Percentiles rank a stretch among this genome's conserved stretches.
These are phyloP conservation scores for Lactifluus rugatus DNA, from an alignment of 768 basidiomycete genomes.

Conservation along the genomic window DNA sequence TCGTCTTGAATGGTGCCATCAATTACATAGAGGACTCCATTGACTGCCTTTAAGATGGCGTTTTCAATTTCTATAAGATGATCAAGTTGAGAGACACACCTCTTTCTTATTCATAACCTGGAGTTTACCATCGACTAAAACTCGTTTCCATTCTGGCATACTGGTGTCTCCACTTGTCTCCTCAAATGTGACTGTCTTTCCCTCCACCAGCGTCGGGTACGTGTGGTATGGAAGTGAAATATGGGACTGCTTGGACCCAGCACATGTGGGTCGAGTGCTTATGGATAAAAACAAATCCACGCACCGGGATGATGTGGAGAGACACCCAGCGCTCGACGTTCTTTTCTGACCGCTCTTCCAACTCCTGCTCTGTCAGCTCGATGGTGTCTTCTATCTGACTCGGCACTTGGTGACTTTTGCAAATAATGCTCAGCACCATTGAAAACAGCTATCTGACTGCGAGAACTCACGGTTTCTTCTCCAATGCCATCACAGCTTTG, in stretches of 20 bases:
- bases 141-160: slow-evolving; percentile 47
- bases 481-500: slow-evolving; percentile 74
- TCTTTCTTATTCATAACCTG: slow-evolving; percentile 51
- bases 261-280: background rate
- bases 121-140: slow-evolving; percentile 45
- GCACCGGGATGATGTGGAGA: slow-evolving; percentile 76
- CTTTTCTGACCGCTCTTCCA: slow-evolving; percentile 44
- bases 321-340: slow-evolving; percentile 77
- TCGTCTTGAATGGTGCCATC: slow-evolving; percentile 38
- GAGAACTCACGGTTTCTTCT: slow-evolving; percentile 67
- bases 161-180: slow-evolving; percentile 28
- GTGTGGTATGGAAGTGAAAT: slow-evolving; percentile 36
- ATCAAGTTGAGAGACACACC: slow-evolving; percentile 31
- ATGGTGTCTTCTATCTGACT: slow-evolving; percentile 33
- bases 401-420: slow-evolving; percentile 51
- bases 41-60: slow-evolving; percentile 33
- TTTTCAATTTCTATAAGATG: background rate
- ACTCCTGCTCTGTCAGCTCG: slow-evolving; percentile 57
- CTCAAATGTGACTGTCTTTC: slow-evolving; percentile 48
- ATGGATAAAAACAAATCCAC: slow-evolving; percentile 18
- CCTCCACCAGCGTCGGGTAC: slow-evolving; percentile 50
- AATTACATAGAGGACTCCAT: slow-evolving; percentile 50
- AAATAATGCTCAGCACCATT: background rate
- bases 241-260: slow-evolving; percentile 34
- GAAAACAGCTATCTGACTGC: too few species aligned